Evolutionary conservation across 768 basidiomycete species (phyloP), one percentile per base, ranked within the genome.

Genomic region (Pisolithus orientalis): DNA sequence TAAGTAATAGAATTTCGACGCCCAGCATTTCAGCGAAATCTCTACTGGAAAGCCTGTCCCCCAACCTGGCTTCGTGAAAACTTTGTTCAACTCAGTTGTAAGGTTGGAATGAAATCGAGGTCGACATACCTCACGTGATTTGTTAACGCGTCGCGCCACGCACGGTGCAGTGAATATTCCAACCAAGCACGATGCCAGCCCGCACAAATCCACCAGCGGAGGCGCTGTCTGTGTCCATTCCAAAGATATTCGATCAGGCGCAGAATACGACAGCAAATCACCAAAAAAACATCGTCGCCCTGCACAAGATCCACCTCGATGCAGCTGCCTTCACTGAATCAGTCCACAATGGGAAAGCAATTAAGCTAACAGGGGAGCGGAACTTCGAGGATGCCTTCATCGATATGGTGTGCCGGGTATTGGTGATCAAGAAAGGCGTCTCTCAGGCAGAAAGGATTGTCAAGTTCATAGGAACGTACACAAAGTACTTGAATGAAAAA

Each of bases 281-380:
- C 67, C 83, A 85, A 55, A 96, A 96, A 75, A 95, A 96, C 69
- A 73, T 85, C 47, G 84, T 91, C 39, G 82, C 83, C 0, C 78
- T 96, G 3, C 76, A 90, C 73, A 91, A 91, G 65, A 68, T 94
- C 39, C 91, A 94, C 52, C 51, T 69, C 4, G 76, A 86, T 49
- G 85, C 84, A 9, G 81, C 84, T 1, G 59, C 70, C 13, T 71
- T 75, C 57, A 80, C 72, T 2, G 75, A 84, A 54, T 51, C 72
- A 3, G 62, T 78, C n/a, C 70, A 73, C 32, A 74, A 77, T 47
- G 80, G 80, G 8, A 70, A 65, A 43, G 73, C 68, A 50, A 59
- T 73, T 52, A 85, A 80, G 59, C 75, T 88, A 16, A 74, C 76
- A 1, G 95, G 94, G 6, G 94, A 95, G 68, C 78, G 75, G 57